Percentiles rank a stretch among this genome's conserved stretches.
phyloP scores from a whole-genome alignment of 2,329 filamentous ascomycete genomes.

The Curvularia sp. region DNA sequence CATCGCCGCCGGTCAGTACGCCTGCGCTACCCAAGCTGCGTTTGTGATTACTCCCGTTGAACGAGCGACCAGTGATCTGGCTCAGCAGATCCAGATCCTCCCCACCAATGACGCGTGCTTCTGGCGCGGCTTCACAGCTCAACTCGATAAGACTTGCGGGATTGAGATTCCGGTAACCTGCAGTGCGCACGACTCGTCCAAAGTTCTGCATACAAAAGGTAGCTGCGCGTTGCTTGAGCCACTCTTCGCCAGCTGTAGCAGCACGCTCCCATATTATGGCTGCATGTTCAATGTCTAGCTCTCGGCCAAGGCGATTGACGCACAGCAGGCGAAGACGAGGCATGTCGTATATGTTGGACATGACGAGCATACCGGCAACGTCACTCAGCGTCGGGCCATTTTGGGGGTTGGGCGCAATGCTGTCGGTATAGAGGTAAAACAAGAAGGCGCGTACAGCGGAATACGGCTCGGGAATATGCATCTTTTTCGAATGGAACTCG shows the following conservation, averaged over 20 bases:
- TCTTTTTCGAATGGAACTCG: slow-evolving; percentile 94
- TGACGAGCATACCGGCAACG: slow-evolving; percentile 91
- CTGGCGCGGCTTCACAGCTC: slow-evolving; percentile 90
- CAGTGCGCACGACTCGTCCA: slow-evolving; percentile 90
- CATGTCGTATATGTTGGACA: slow-evolving; percentile 98
- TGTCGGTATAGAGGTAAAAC: slow-evolving; percentile 96
- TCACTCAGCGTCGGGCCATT: slow-evolving; percentile 72
- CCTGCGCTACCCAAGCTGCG: slow-evolving; percentile 51
- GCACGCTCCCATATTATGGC: slow-evolving; percentile 97
- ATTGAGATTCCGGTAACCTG: slow-evolving; percentile 82
- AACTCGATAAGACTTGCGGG: slow-evolving; percentile 84
- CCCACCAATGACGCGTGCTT: slow-evolving; percentile 88
- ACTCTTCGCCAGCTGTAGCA: slow-evolving; percentile 87
- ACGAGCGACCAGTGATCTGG: slow-evolving; percentile 54
- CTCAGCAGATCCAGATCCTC: slow-evolving; percentile 76
- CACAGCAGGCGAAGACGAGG: slow-evolving; percentile 89
- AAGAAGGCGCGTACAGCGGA: slow-evolving; percentile 92
- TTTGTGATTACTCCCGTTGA: slow-evolving; percentile 52
- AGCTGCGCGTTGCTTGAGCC: slow-evolving; percentile 88
- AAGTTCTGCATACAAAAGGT: slow-evolving; percentile 91
- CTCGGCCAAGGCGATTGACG: slow-evolving; percentile 85
- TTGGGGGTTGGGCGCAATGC: slow-evolving; percentile 63
- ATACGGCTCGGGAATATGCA: slow-evolving; percentile 98
- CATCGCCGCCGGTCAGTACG: slow-evolving; percentile 51
- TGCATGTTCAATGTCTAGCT: slow-evolving; percentile 92